Conservation (phyloP, 768 basidiomycete genomes). For the Lentinula lateritia region DNA sequence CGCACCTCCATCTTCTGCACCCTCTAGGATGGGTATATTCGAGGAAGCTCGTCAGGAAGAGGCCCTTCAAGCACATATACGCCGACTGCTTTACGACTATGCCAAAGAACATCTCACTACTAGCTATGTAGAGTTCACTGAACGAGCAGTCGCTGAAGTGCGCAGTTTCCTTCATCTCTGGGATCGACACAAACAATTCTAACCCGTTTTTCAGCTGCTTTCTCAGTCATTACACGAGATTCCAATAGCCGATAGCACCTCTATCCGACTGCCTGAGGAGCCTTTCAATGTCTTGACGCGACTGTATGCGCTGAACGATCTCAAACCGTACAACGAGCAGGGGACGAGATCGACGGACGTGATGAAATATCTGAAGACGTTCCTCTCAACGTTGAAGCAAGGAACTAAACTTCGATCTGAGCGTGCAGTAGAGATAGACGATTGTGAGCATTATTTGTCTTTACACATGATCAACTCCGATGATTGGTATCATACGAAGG, state of each 20-base stretch:
- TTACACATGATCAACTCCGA: background rate
- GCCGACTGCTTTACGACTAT: conserved; percentile 49
- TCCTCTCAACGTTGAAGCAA: conserved; percentile 1
- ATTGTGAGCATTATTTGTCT: conserved; percentile 20
- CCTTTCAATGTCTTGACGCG: conserved; percentile 42
- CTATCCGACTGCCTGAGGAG: conserved; percentile 47
- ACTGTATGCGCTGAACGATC: conserved; percentile 24
- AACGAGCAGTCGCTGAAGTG: conserved; percentile 42
- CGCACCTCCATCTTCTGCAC: background rate
- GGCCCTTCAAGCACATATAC: conserved; percentile 40
- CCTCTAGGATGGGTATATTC: background rate
- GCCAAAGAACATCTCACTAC: conserved; percentile 45
- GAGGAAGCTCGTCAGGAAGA: background rate
- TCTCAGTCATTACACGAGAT: conserved; percentile 33
- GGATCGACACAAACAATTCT: background rate
- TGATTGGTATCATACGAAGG: conserved; percentile 16
- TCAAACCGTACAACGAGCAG: conserved; percentile 36
- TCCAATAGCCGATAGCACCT: conserved; percentile 44
- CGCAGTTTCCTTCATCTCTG: conserved; percentile 9
- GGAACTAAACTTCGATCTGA: conserved; percentile 23
- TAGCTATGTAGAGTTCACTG: conserved; percentile 51
- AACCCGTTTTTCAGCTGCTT: conserved; percentile 26
- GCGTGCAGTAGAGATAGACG: conserved; percentile 28
- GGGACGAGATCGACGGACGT: conserved; percentile 31
- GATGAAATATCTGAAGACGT: conserved; percentile 25